A percentile compares a stretch with the other conserved stretches of the same genome.
Evolutionary conservation across 495 filamentous ascomycete species (phyloP).

Genomic region (Jackrogersella multiformis): DNA sequence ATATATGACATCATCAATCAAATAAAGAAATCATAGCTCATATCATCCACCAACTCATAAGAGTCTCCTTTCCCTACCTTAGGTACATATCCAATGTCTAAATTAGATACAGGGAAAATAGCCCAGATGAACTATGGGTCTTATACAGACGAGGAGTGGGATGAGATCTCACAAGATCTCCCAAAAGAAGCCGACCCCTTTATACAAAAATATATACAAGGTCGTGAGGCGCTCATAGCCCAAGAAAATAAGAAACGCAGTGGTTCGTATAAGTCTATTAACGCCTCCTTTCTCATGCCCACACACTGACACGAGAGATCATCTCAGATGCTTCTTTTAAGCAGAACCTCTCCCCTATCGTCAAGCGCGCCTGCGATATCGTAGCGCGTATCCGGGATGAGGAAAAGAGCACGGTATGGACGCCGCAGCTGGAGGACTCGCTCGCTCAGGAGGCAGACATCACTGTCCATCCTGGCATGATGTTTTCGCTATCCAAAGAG

Average conservation of each 20-base stretch:
- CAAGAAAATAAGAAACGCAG: conserved; percentile 85
- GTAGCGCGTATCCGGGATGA: conserved; percentile 78
- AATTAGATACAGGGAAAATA: conserved; percentile 1
- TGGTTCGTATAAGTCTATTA: conserved; percentile 59
- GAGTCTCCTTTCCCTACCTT: neutral
- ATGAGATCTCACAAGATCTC: conserved; percentile 59
- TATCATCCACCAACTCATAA: neutral
- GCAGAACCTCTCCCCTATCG: conserved; percentile 75
- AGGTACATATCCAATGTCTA: neutral
- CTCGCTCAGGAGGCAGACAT: conserved; percentile 62
- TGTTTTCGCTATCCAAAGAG: conserved; percentile 82
- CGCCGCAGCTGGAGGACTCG: conserved; percentile 70
- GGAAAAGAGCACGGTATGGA: conserved; percentile 79
- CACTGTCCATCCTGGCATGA: conserved; percentile 82
- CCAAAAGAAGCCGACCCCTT: conserved; percentile 71
- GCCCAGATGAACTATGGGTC: conserved; percentile 18
- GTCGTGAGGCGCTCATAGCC: conserved; percentile 77
- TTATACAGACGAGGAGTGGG: conserved; percentile 65
- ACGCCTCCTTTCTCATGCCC: neutral
- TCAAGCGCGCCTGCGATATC: conserved; percentile 77
- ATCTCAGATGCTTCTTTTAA: conserved; percentile 68
- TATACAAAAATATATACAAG: conserved; percentile 78
- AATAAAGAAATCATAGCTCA: neutral
- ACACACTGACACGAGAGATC: conserved; percentile 9
- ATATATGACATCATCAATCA: too few species aligned